Evolutionary conservation across 177 flowering plant genomes (phyloP).

Genomic region (Vitis hybrid): DNA sequence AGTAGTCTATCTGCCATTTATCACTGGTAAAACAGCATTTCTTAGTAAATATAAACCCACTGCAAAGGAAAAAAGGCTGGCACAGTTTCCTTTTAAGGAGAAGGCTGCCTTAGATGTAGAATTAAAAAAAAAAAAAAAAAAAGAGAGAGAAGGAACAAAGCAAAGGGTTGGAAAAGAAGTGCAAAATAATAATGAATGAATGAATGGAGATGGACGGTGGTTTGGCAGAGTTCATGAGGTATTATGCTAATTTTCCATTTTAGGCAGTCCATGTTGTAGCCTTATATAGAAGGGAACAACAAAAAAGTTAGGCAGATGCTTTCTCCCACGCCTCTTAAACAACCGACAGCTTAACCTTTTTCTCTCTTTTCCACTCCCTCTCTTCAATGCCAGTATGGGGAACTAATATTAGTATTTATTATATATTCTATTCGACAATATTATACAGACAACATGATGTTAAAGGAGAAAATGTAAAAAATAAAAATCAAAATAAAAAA

Average conservation of each 20-base stretch:
- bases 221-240: conserved; percentile 1
- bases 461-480: background rate
- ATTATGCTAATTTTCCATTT: conserved; percentile 37
- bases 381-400: background rate
- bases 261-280: conserved; percentile 41
- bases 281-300: conserved; percentile 41
- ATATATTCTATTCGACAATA: conserved; percentile 3
- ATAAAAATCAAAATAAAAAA: background rate
- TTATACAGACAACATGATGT: background rate
- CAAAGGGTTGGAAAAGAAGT: background rate
- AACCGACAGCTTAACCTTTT: conserved; percentile 45
- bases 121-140: background rate
- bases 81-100: background rate
- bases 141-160: background rate
- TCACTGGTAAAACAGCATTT: background rate
- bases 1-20: too few relatives aligned
- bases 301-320: conserved; percentile 30
- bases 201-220: background rate
- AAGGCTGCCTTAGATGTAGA: background rate
- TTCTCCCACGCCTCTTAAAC: conserved; percentile 30
- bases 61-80: background rate
- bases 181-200: background rate
- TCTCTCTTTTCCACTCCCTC: conserved; percentile 19
- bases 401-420: conserved; percentile 4
- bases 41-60: background rate